Evolutionary conservation across 306 rosid genomes (phyloP).

Genomic region (Prunus persica): DNA sequence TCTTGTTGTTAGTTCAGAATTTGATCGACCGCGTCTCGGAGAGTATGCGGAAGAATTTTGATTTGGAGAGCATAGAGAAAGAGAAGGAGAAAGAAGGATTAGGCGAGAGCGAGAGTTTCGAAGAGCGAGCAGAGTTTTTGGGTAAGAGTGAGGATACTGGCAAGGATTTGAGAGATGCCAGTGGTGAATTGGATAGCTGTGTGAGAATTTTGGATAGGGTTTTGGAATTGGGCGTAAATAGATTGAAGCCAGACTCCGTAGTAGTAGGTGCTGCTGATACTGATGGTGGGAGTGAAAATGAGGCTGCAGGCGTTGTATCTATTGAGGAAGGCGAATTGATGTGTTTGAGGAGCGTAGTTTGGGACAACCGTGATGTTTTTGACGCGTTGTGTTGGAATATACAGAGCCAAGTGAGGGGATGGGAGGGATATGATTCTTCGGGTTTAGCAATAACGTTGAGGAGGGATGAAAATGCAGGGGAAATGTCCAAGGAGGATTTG

Average conservation of each 20-base stretch:
- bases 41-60: constrained; percentile 25
- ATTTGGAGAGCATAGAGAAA: constrained; percentile 35
- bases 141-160: constrained; percentile 26
- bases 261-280: constrained; percentile 21
- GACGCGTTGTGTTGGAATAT: constrained; percentile 71
- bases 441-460: constrained; percentile 48
- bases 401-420: constrained; percentile 53
- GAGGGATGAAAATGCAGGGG: constrained; percentile 31
- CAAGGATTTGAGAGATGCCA: constrained; percentile 23
- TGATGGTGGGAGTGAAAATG: constrained; percentile 20
- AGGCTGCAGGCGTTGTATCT: constrained; percentile 9
- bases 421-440: constrained; percentile 47
- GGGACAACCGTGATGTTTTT: constrained; percentile 59
- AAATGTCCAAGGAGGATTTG: constrained; percentile 35
- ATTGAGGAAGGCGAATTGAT: constrained; percentile 59
- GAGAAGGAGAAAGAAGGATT: constrained; percentile 29
- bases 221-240: constrained; percentile 69
- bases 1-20: constrained; percentile 61
- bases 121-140: constrained; percentile 27
- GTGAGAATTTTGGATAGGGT: constrained; percentile 53
- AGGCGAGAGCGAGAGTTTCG: constrained; percentile 21
- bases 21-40: constrained; percentile 62
- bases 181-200: constrained; percentile 34
- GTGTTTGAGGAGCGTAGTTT: constrained; percentile 55
- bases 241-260: constrained; percentile 46